Conservation (phyloP, 305 asterid genomes). For the Fraxinus nigra region DNA sequence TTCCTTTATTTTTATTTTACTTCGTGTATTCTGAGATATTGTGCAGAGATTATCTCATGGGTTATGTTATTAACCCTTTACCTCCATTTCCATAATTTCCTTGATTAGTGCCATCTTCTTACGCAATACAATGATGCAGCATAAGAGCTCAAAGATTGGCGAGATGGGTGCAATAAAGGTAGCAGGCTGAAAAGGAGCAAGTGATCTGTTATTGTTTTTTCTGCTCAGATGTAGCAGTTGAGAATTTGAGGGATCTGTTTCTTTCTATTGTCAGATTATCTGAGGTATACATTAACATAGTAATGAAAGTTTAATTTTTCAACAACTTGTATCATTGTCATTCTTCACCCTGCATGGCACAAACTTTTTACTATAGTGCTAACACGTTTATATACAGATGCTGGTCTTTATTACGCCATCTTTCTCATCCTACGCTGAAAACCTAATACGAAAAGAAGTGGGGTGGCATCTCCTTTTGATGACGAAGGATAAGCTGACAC, state of each 20-base stretch:
- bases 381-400: background rate
- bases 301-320: background rate
- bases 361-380: background rate
- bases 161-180: constrained; percentile 47
- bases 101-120: constrained; percentile 16
- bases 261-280: background rate
- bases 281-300: constrained; percentile 8
- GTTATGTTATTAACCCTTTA: background rate
- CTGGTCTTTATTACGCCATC: background rate
- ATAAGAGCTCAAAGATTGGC: constrained; percentile 62
- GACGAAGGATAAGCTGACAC: background rate
- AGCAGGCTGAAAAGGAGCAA: constrained; percentile 32
- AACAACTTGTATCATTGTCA: background rate
- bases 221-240: constrained; percentile 1
- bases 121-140: constrained; percentile 42
- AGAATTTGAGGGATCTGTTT: background rate
- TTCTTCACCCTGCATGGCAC: background rate
- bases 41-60: background rate
- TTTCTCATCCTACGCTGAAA: background rate
- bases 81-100: background rate
- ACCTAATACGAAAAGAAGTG: background rate
- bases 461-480: background rate
- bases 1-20: background rate
- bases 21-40: background rate
- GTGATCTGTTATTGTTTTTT: background rate